Conservation (phyloP, 2,329 filamentous ascomycete species). For the Diplodia seriata region DNA sequence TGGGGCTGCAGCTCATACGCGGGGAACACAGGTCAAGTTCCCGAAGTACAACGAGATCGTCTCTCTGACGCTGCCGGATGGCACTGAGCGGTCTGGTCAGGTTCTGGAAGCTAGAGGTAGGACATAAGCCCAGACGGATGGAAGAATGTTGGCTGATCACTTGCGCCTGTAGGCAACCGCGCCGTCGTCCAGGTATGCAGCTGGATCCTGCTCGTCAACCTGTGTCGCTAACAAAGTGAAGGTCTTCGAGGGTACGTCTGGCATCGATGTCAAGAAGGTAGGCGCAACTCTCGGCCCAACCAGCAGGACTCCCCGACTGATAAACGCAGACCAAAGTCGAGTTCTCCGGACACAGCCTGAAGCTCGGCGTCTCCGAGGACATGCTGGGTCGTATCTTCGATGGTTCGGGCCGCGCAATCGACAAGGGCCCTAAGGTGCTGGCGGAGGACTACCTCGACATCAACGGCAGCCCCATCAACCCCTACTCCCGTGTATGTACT, state of each 20-base stretch:
- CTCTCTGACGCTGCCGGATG: constrained; percentile 92
- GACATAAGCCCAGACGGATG: constrained; percentile 36
- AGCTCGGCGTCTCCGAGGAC: constrained; percentile 98
- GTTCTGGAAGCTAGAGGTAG: constrained; percentile 96
- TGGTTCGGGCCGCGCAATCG: constrained; percentile 95
- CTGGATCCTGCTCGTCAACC: background rate
- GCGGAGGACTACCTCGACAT: constrained; percentile 99
- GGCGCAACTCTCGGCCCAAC: constrained; percentile 32
- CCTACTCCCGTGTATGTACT: constrained; percentile 84
- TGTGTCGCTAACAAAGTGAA: constrained; percentile 50
- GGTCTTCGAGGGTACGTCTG: constrained; percentile 96
- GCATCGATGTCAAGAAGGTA: constrained; percentile 97
- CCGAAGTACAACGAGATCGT: constrained; percentile 98
- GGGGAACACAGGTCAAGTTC: constrained; percentile 81
- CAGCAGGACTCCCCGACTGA: constrained; percentile 38
- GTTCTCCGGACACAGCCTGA: constrained; percentile 95
- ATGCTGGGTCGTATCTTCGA: constrained; percentile 99
- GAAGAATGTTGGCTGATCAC: background rate
- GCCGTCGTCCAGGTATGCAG: constrained; percentile 86
- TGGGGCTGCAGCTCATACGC: constrained; percentile 38
- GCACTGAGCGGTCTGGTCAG: constrained; percentile 89
- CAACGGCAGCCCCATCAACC: constrained; percentile 98
- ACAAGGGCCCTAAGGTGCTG: constrained; percentile 97
- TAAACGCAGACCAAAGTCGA: constrained; percentile 84
- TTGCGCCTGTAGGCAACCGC: constrained; percentile 71